These are phyloP conservation scores for Boletus semigastroideus DNA, from an alignment of 1,284 basidiomycete species.

Conservation along the genomic window DNA sequence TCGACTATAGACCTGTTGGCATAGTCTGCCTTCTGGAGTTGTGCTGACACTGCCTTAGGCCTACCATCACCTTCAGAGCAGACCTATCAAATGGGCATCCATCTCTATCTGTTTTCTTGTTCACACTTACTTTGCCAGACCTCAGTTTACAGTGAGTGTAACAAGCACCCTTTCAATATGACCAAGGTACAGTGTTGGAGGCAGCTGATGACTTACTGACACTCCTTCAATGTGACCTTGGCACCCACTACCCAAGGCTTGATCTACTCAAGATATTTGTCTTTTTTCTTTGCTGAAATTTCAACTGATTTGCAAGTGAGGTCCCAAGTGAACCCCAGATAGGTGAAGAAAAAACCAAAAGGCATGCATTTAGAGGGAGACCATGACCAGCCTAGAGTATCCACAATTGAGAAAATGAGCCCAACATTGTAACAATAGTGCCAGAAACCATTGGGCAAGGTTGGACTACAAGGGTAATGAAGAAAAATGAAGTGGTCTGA, in stretches of 20 bases:
- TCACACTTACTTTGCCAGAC: no score
- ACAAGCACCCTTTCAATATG: background rate
- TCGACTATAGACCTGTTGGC: no score
- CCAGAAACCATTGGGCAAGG: background rate
- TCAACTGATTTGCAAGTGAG: background rate
- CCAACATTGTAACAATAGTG: background rate
- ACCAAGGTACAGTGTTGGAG: background rate
- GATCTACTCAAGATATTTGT: background rate
- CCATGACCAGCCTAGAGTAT: background rate
- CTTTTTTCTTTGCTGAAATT: background rate
- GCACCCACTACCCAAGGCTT: background rate
- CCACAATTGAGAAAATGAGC: background rate
- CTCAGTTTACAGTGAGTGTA: no score
- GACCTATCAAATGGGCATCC: no score
- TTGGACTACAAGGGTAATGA: background rate
- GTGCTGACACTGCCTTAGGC: no score
- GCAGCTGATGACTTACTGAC: background rate
- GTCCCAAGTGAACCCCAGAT: background rate
- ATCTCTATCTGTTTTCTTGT: no score
- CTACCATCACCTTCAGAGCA: no score
- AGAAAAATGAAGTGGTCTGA: background rate
- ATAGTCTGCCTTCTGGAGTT: no score
- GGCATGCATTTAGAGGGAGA: background rate
- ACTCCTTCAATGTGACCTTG: background rate
- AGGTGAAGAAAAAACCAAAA: background rate